These are phyloP conservation scores for Pseudogymnoascus sp. DNA, from an alignment of 2,329 filamentous ascomycete species.

Conservation along the genomic window DNA sequence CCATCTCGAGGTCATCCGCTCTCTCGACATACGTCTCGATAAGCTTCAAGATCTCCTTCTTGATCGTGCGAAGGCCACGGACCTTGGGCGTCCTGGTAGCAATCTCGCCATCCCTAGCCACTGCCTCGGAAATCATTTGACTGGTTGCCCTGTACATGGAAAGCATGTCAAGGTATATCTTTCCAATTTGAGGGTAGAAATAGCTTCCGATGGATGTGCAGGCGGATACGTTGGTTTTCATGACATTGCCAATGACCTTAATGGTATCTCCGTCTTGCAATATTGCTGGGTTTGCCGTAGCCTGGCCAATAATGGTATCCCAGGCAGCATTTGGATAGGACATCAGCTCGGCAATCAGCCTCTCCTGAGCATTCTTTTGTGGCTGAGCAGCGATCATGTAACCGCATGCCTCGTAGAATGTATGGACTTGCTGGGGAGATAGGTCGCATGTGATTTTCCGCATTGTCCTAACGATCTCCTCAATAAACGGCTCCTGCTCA, in stretches of 20 bases:
- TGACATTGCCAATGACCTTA: conserved; percentile 98
- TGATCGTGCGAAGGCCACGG: conserved; percentile 89
- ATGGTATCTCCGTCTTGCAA: conserved; percentile 91
- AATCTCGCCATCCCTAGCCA: conserved; percentile 77
- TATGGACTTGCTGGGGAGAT: conserved; percentile 94
- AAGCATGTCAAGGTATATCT: conserved; percentile 96
- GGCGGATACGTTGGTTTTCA: conserved; percentile 99
- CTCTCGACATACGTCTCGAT: conserved; percentile 98
- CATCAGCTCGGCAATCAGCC: conserved; percentile 87
- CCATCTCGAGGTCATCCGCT: conserved; percentile 88
- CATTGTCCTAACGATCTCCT: conserved; percentile 94
- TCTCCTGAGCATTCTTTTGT: conserved; percentile 87
- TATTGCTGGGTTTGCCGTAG: conserved; percentile 74
- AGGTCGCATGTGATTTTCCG: conserved; percentile 92
- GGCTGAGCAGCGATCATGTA: conserved; percentile 99
- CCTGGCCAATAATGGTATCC: conserved; percentile 87
- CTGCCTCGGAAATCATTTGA: conserved; percentile 86
- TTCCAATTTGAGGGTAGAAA: conserved; percentile 95
- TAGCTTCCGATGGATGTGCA: conserved; percentile 94
- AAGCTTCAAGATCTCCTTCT: conserved; percentile 97
- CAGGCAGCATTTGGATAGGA: conserved; percentile 85
- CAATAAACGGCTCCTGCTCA: conserved; percentile 92
- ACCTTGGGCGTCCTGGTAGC: conserved; percentile 97
- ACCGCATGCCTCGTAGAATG: conserved; percentile 96
- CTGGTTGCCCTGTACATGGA: conserved; percentile 99